Evolutionary conservation across 129 eudicot species (phyloP), one percentile per base, ranked within the genome.

Genomic region (Tanacetum coccineum): DNA sequence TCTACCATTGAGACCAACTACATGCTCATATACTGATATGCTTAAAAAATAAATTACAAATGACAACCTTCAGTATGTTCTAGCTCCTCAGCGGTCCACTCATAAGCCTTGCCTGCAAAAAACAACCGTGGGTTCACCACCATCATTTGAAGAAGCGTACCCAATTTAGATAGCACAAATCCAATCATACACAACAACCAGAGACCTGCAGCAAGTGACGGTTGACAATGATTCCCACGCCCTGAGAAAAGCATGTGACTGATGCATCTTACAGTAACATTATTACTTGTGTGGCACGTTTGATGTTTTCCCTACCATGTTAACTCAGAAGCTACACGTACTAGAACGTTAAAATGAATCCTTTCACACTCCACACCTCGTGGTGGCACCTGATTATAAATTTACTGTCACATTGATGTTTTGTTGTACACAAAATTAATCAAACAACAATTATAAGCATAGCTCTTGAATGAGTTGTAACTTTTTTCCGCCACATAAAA

Each of bases 181-280:
- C 50, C 80, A 79, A 66, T 94, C 87, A 68, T 94, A 89, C 52
- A 94, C 79, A 65, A 94, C 67, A 68, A 94, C 93, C 45, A 94
- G 76, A 45, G 99, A 94, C 76, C 84, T 84, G 83, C 95, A 79
- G 85, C 97, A 94, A 13, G 99, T 94, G 39, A 51, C 88, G 3
- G 40, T 68, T 55, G 81, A 83, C 62, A 94, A 74, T 54, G 99
- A 87, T 67, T 94, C 88, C 99, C 99, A 94, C 14, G 80, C 81
- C 99, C 96, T 93, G 83, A 64, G 60, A 78, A 79, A 65, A 74
- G 13, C 57, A 28, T 15, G 40, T 18, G 32, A 74, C 22, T 28
- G 32, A 64, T 64, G 12, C 54, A 63, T 51, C 69, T 9, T n/a
- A 22, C 49, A 70, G 25, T 22, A 22, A 7, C 13, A 2, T n/a